Conservation (phyloP, 2,329 filamentous ascomycete genomes). For the Sporothrix luriei region DNA sequence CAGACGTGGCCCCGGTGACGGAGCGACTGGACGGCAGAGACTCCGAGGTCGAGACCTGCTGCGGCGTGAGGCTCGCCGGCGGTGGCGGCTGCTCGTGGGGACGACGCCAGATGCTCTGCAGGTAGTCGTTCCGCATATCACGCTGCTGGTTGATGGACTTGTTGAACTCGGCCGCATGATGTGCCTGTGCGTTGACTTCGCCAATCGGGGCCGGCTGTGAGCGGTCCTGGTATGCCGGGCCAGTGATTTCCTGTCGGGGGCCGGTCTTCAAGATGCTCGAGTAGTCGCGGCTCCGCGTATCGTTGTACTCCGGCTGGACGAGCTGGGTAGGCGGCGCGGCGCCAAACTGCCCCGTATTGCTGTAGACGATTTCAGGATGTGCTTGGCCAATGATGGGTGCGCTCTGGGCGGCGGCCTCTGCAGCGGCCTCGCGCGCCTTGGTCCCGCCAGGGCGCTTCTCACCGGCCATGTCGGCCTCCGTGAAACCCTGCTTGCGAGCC, state of each 20-base stretch:
- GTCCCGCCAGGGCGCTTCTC: conserved; percentile 93
- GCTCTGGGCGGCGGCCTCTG: conserved; percentile 66
- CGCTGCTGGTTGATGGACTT: conserved; percentile 80
- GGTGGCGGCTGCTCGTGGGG: conserved; percentile 72
- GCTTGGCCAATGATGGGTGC: conserved; percentile 65
- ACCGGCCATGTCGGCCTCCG: conserved; percentile 90
- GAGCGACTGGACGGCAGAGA: conserved; percentile 53
- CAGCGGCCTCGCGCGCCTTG: conserved; percentile 80
- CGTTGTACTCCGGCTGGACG: conserved; percentile 73
- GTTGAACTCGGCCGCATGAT: conserved; percentile 89
- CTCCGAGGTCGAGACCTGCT: conserved; percentile 51
- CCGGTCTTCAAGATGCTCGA: conserved; percentile 75
- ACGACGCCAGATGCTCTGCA: conserved; percentile 79
- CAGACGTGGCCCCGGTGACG: conserved; percentile 53
- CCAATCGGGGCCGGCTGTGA: conserved; percentile 72
- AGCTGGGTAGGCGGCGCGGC: conserved; percentile 65
- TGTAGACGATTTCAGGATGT: conserved; percentile 87
- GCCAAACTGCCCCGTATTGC: conserved; percentile 68
- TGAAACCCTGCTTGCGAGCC: conserved; percentile 95
- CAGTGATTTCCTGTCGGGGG: conserved; percentile 85
- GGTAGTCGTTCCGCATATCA: conserved; percentile 74
- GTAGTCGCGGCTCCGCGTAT: conserved; percentile 78
- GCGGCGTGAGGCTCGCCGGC: conserved; percentile 53
- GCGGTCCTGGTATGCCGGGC: conserved; percentile 84
- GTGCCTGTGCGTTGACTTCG: conserved; percentile 83